Conservation (phyloP, 2,329 filamentous ascomycete genomes). For the Epichloe gansuensis region DNA sequence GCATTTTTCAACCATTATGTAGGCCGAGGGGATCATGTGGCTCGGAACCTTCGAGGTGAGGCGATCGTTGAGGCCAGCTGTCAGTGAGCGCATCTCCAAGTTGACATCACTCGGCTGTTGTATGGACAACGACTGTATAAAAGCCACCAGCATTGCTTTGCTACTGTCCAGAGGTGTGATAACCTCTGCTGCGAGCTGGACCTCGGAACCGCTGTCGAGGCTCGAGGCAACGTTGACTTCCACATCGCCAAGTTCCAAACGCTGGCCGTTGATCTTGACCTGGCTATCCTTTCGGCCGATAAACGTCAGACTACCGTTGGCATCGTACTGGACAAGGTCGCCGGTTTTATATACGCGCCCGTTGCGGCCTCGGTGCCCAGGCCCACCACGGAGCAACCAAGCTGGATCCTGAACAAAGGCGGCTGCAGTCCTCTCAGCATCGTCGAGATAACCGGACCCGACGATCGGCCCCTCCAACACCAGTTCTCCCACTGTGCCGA, state of each 20-base stretch:
- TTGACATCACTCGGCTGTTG: neutral
- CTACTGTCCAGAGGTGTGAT: conserved; percentile 2
- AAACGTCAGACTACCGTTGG: conserved; percentile 25
- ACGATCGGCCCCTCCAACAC: conserved; percentile 16
- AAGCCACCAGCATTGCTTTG: conserved; percentile 3
- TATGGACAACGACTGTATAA: conserved; percentile 1
- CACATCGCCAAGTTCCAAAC: conserved; percentile 8
- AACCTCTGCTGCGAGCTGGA: conserved; percentile 4
- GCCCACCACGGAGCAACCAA: conserved; percentile 7
- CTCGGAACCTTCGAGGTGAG: neutral
- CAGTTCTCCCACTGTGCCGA: conserved; percentile 16
- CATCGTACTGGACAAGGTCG: conserved; percentile 15
- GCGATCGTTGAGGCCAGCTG: neutral
- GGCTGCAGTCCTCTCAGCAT: conserved; percentile 10
- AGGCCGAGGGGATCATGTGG: conserved; percentile 2
- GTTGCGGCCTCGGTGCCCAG: conserved; percentile 13
- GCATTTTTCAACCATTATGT: conserved; percentile 2
- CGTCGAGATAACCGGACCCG: conserved; percentile 13
- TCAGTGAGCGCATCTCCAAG: neutral
- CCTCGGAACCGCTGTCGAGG: neutral
- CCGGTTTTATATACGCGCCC: conserved; percentile 13
- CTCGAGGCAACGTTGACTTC: neutral
- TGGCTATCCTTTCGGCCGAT: conserved; percentile 41
- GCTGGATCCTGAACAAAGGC: conserved; percentile 15
- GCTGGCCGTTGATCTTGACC: conserved; percentile 39